Evolutionary conservation across 1,284 basidiomycete genomes (phyloP), one percentile per base, ranked within the genome.

Genomic region (Naganishia sp.): DNA sequence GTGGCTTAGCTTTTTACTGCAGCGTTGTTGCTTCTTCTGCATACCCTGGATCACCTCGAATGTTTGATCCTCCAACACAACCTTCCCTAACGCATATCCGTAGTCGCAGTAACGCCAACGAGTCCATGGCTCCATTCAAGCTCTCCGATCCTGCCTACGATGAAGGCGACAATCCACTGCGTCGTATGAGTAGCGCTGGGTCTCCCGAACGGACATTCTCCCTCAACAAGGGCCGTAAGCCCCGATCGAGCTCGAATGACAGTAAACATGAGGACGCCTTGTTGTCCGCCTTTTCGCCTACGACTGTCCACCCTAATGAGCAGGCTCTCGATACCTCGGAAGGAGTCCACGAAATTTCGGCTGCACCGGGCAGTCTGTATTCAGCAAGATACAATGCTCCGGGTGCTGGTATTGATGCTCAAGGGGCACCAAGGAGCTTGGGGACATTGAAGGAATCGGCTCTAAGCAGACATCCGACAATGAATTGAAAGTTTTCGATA

Each of bases 361-460:
- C 23, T 49, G 48, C 65, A 16, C 65, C 65, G 3, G 63, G 59
- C 23, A 49, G 52, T 49, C 23, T 23, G n/a, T 50, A 55, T 52
- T 52, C 65, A 25, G 63, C 39, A 50, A 52, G 45, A 45, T 63
- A 56, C 36, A 53, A 55, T 48, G 45, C 59, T 43, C 21, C 43
- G 36, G 55, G 60, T n/a, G 46, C 43, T 15, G 50, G 45, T 36
- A 23, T 61, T 28, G 66, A 67, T 46, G 46, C 63, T 25, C 25
- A 31, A 13, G 57, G 56, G 3, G 53, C 65, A 23, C 64, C 65
- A 5, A 64, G 71, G 46, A 55, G 57, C 23, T 55, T 73, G 60
- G 72, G 68, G 6, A 71, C 72, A 9, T 68, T 74, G 15, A 64
- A 63, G 57, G 70, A 70, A 59, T 60, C 57, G 43, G 59, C 55